These are phyloP conservation scores for Trypanosoma boissoni DNA, from an alignment of 208 protist species.

Conservation along the genomic window DNA sequence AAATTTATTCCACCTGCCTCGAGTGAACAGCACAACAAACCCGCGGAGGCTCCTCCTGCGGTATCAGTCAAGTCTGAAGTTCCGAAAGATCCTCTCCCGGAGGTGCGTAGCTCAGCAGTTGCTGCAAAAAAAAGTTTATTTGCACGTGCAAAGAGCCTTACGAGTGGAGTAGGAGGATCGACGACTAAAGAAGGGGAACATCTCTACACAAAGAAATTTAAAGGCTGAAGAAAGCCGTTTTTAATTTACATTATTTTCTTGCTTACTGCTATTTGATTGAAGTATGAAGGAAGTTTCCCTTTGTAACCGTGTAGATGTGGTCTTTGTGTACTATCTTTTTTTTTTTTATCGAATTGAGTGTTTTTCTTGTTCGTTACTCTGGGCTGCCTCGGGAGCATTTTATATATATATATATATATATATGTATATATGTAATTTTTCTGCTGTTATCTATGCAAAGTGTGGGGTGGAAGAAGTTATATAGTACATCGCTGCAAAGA, in stretches of 20 bases:
- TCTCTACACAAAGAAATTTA: background rate
- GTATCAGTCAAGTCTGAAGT: background rate
- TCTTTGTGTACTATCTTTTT: background rate
- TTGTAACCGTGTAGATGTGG: too few species aligned
- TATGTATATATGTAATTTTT: background rate
- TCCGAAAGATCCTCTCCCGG: background rate
- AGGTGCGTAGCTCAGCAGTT: background rate
- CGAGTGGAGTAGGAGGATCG: background rate
- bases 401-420: slow-evolving; percentile 1
- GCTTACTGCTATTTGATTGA: too few species aligned
- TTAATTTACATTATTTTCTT: too few species aligned
- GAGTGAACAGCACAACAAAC: background rate
- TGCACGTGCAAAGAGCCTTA: slow-evolving; percentile 27
- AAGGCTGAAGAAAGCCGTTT: too few species aligned
- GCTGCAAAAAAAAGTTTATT: slow-evolving; percentile 30
- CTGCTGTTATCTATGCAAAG: background rate
- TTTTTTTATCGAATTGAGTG: background rate
- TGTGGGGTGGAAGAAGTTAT: background rate
- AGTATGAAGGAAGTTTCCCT: too few species aligned
- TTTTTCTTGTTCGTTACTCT: background rate
- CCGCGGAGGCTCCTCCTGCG: background rate
- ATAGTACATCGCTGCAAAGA: background rate
- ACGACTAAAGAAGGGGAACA: slow-evolving; percentile 3
- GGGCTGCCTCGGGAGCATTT: background rate
- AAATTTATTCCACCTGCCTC: background rate